A percentile compares a stretch with the other conserved stretches of the same genome.
Conservation (phyloP, 768 basidiomycete species). For the Tylopilus subfusipes region DNA sequence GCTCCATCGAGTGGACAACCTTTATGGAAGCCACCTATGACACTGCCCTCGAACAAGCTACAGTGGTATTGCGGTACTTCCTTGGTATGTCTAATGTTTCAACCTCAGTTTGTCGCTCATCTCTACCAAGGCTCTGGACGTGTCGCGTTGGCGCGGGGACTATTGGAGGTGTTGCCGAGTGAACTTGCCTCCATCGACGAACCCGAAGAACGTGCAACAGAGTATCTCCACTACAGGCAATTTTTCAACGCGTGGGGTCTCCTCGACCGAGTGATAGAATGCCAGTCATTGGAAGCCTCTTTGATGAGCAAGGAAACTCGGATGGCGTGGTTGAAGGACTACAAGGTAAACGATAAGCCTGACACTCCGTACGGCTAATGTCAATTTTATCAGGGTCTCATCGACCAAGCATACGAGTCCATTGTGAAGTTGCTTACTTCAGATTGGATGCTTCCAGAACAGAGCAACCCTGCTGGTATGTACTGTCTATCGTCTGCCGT, state of each 20-base stretch:
- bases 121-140: constrained; percentile 60
- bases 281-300: constrained; percentile 52
- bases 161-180: constrained; percentile 58
- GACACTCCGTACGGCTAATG: neutral
- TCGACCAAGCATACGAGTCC: constrained; percentile 62
- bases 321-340: constrained; percentile 60
- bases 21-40: constrained; percentile 69
- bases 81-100: constrained; percentile 54
- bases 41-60: constrained; percentile 81
- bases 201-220: constrained; percentile 68
- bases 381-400: constrained; percentile 40
- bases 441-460: constrained; percentile 70
- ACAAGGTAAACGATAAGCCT: constrained; percentile 40
- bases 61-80: constrained; percentile 86
- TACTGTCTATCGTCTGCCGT: neutral
- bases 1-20: constrained; percentile 93
- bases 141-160: constrained; percentile 58
- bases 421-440: constrained; percentile 69
- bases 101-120: neutral
- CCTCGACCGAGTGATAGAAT: constrained; percentile 58
- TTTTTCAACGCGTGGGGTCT: constrained; percentile 76
- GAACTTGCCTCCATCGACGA: constrained; percentile 61
- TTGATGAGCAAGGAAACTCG: constrained; percentile 58
- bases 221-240: constrained; percentile 75
- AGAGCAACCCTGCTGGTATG: constrained; percentile 39